These are phyloP conservation scores for Colletotrichum horii DNA, from an alignment of 2,329 filamentous ascomycete species.

Conservation along the genomic window DNA sequence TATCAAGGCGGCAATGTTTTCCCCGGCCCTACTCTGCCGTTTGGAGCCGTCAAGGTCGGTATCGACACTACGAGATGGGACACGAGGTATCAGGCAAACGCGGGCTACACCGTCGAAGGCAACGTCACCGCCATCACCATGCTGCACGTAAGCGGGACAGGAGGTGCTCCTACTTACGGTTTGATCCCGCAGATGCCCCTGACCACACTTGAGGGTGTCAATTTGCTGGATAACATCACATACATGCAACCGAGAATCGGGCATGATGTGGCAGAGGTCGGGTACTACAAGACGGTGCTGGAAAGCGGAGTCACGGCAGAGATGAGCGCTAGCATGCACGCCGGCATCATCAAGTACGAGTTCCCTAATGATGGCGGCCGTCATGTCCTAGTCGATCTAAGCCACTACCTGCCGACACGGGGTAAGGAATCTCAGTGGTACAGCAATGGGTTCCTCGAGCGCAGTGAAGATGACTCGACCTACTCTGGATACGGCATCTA, in stretches of 20 bases:
- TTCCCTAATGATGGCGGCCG: slow-evolving; percentile 46
- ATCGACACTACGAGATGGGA: slow-evolving; percentile 39
- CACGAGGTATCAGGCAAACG: slow-evolving; percentile 32
- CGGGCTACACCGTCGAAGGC: slow-evolving; percentile 43
- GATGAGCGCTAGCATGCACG: slow-evolving; percentile 52
- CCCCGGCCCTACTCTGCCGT: slow-evolving; percentile 46
- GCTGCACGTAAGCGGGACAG: slow-evolving; percentile 62
- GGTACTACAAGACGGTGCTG: slow-evolving; percentile 57
- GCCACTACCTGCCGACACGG: slow-evolving; percentile 50
- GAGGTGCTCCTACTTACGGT: slow-evolving; percentile 64
- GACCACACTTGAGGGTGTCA: slow-evolving; percentile 42
- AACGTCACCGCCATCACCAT: slow-evolving; percentile 55
- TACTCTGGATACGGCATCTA: slow-evolving; percentile 54
- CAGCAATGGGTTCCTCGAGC: slow-evolving; percentile 42
- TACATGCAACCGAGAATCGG: slow-evolving; percentile 48
- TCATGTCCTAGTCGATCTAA: slow-evolving; percentile 50
- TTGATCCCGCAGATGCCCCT: slow-evolving; percentile 56
- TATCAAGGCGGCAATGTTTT: slow-evolving; percentile 51
- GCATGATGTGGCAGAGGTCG: slow-evolving; percentile 51
- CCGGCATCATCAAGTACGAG: slow-evolving; percentile 56
- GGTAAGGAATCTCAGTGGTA: slow-evolving; percentile 46
- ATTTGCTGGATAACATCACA: slow-evolving; percentile 51
- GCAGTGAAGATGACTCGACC: slow-evolving; percentile 38
- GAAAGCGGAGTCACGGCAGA: slow-evolving; percentile 54
- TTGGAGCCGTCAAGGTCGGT: slow-evolving; percentile 50